Conservation (phyloP, 495 filamentous ascomycete species). For the Aspergillus taichungensis region DNA sequence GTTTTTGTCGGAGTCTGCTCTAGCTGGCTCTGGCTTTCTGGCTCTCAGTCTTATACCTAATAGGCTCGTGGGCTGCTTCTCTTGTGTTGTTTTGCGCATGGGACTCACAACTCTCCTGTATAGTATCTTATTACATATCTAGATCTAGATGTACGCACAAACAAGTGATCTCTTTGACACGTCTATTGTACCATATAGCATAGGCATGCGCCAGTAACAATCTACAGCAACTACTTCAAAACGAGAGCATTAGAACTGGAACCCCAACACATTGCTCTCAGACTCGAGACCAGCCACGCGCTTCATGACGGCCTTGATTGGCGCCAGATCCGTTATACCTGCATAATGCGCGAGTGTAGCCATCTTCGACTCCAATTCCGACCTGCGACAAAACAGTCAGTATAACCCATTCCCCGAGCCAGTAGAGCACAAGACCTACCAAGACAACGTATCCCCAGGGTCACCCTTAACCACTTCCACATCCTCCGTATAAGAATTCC, state of each 20-base stretch:
- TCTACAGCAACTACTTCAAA: too few relatives aligned
- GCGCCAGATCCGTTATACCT: too few relatives aligned
- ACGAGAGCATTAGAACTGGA: too few relatives aligned
- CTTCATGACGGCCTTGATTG: too few relatives aligned
- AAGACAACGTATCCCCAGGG: slow-evolving; percentile 22
- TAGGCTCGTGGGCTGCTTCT: background rate
- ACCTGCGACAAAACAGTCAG: too few relatives aligned
- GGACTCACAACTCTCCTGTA: background rate
- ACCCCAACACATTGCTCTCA: too few relatives aligned
- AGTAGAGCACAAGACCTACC: slow-evolving; percentile 10
- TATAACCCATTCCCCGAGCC: too few relatives aligned
- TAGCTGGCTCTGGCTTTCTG: background rate
- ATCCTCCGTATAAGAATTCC: slow-evolving; percentile 16
- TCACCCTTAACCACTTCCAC: slow-evolving; percentile 26
- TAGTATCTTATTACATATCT: background rate
- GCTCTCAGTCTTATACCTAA: too few relatives aligned
- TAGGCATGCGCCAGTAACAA: too few relatives aligned
- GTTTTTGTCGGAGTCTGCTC: background rate
- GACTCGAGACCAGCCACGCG: too few relatives aligned
- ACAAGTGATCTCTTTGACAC: background rate
- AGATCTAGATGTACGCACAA: background rate
- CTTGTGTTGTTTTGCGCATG: background rate
- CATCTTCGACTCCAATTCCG: too few relatives aligned
- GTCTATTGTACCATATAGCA: background rate
- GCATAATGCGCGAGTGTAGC: too few relatives aligned